Evolutionary conservation across 2,329 filamentous ascomycete genomes (phyloP).

Genomic region (Xylariaceae sp.): DNA sequence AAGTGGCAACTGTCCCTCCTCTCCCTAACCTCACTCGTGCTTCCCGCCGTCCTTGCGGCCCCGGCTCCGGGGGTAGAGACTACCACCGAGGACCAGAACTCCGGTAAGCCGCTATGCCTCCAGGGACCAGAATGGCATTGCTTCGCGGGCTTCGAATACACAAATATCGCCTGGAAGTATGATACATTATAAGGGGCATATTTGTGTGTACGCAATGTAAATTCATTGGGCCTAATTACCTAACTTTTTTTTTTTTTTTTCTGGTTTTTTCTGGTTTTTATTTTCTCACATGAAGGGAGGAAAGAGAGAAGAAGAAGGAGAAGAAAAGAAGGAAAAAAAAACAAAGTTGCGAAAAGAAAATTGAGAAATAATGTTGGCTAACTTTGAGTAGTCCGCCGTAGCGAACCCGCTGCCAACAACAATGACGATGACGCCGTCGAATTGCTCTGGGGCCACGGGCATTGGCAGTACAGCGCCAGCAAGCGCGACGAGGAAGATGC

Average conservation of each 20-base stretch:
- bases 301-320: too few relatives aligned
- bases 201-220: not conserved
- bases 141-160: constrained; percentile 1
- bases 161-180: constrained; percentile 1
- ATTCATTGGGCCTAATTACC: too few relatives aligned
- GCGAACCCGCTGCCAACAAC: not conserved
- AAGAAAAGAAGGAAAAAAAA: too few relatives aligned
- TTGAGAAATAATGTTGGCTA: too few relatives aligned
- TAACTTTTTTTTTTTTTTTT: too few relatives aligned
- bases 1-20: constrained; percentile 2
- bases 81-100: not conserved
- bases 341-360: too few relatives aligned
- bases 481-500: not conserved
- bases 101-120: constrained; percentile 1
- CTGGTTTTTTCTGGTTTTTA: too few relatives aligned
- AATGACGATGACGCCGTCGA: not conserved
- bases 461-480: not conserved
- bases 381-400: not conserved
- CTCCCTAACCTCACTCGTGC: not conserved
- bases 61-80: not conserved
- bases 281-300: too few relatives aligned
- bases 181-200: not conserved
- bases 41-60: not conserved
- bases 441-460: not conserved
- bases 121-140: not conserved